phyloP scores from a whole-genome alignment of 2,329 filamentous ascomycete genomes.

The Aspergillus amoenus region DNA sequence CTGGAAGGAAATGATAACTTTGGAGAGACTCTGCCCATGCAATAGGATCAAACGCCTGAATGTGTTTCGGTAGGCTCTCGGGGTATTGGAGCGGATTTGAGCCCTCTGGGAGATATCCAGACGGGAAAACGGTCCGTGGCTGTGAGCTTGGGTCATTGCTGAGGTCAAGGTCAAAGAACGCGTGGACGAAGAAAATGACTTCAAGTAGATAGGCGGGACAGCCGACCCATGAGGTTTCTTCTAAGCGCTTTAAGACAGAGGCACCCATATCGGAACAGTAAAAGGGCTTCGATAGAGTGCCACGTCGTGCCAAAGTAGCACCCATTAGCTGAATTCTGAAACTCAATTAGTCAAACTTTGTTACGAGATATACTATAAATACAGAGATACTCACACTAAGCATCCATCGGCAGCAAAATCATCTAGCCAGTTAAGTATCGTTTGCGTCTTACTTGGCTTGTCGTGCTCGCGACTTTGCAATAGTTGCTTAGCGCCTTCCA shows the following conservation, averaged over 20 bases:
- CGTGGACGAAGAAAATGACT: constrained; percentile 42
- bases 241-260: constrained; percentile 38
- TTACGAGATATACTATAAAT: background rate
- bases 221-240: constrained; percentile 42
- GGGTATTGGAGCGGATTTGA: constrained; percentile 32
- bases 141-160: constrained; percentile 25
- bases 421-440: constrained; percentile 35
- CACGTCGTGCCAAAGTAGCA: constrained; percentile 41
- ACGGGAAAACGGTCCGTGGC: constrained; percentile 28
- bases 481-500: constrained; percentile 51
- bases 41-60: constrained; percentile 39
- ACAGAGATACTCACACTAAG: constrained; percentile 30
- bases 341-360: constrained; percentile 2
- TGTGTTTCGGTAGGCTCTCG: constrained; percentile 35
- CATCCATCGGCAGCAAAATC: constrained; percentile 39
- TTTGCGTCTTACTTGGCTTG: constrained; percentile 13
- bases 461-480: constrained; percentile 37
- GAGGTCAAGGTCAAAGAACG: constrained; percentile 35
- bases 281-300: constrained; percentile 39
- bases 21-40: constrained; percentile 41
- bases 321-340: constrained; percentile 43
- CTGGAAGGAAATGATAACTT: constrained; percentile 45
- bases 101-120: constrained; percentile 25
- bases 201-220: constrained; percentile 43
- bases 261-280: constrained; percentile 38